Evolutionary conservation across 495 filamentous ascomycete species (phyloP).

Genomic region (Penicillium simplicissimum): DNA sequence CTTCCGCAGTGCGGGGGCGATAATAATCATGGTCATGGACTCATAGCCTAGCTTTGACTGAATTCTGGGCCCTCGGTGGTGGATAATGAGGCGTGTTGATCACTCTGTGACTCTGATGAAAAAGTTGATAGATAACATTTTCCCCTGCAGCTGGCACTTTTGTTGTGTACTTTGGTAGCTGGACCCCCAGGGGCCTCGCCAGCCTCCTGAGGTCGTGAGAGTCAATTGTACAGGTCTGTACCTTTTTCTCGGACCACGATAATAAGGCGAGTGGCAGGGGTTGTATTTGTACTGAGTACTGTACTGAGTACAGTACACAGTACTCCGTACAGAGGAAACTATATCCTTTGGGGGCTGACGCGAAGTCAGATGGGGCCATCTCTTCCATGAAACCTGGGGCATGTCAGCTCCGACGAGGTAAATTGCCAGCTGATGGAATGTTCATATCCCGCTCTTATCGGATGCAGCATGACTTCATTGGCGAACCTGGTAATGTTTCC

Average conservation of each 20-base stretch:
- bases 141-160: conserved; percentile 6
- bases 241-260: not conserved
- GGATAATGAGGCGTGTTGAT: not conserved
- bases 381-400: not conserved
- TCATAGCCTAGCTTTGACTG: not conserved
- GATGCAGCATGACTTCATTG: not conserved
- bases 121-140: conserved; percentile 7
- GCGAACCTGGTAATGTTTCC: not conserved
- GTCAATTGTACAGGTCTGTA: not conserved
- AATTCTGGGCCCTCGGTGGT: conserved; percentile 1
- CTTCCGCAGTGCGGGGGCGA: not conserved
- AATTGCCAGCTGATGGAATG: not conserved
- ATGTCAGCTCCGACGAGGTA: not conserved
- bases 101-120: not conserved
- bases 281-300: not conserved
- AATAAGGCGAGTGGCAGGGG: not conserved
- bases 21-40: not conserved
- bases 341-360: not conserved
- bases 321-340: not conserved
- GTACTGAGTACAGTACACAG: not conserved
- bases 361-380: not conserved
- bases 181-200: not conserved
- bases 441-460: not conserved
- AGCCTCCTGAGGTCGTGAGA: not conserved
- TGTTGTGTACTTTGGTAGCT: not conserved